Conservation (phyloP, 176 grass and related monocot species). For the Phoenix roebelenii region DNA sequence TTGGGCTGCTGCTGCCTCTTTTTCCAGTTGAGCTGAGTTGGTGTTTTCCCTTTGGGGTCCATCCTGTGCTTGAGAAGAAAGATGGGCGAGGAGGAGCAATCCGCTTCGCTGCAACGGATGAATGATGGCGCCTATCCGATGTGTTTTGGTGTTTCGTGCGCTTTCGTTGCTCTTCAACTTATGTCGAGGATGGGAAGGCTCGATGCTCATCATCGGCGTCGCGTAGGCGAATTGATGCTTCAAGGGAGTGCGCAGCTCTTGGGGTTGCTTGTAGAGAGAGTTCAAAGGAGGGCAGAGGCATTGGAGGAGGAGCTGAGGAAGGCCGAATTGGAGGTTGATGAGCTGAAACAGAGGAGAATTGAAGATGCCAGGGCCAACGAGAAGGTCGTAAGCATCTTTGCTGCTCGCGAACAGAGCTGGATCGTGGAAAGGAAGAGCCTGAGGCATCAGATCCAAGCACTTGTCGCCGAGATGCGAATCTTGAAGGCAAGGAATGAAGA, state of each 20-base stretch:
- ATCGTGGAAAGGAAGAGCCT: constrained; percentile 43
- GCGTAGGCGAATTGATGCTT: constrained; percentile 18
- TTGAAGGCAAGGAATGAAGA: constrained; percentile 37
- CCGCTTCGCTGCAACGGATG: too few species aligned
- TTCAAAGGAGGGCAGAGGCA: background rate
- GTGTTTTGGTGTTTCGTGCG: constrained; percentile 51
- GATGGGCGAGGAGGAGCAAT: background rate
- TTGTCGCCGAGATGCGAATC: constrained; percentile 35
- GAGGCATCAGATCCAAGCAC: constrained; percentile 49
- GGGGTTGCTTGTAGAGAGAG: constrained; percentile 24
- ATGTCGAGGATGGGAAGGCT: constrained; percentile 16
- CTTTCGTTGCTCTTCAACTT: constrained; percentile 36
- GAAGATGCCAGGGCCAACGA: constrained; percentile 84
- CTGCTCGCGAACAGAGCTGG: constrained; percentile 65
- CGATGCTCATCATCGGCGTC: constrained; percentile 32
- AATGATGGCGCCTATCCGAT: constrained; percentile 3
- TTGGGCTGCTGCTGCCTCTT: too few species aligned
- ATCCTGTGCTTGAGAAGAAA: too few species aligned
- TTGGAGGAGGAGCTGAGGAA: constrained; percentile 32
- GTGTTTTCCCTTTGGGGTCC: too few species aligned
- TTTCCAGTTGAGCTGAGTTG: too few species aligned
- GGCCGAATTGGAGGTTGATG: constrained; percentile 28
- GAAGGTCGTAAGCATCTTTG: constrained; percentile 72
- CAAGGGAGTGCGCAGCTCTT: constrained; percentile 27
- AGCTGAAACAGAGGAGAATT: constrained; percentile 32